Evolutionary conservation across 179 eudicot genomes (phyloP).

Genomic region (Spergularia azorica): DNA sequence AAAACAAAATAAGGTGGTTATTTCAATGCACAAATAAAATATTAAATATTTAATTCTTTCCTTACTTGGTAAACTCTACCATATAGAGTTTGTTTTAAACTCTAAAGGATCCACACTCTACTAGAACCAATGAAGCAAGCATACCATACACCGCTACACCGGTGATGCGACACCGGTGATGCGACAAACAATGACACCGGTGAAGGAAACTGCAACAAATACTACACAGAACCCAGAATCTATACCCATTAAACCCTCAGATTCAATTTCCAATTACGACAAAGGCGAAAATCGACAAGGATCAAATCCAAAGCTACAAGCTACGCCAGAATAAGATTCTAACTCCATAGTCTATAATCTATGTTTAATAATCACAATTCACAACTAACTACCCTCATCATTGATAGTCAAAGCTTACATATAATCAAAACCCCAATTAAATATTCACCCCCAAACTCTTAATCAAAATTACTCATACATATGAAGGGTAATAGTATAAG

Average conservation of each 20-base stretch:
- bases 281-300: not conserved
- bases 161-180: too few relatives aligned
- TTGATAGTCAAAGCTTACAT: not conserved
- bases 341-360: not conserved
- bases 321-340: conserved; percentile 7
- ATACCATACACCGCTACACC: not conserved
- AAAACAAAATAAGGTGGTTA: not conserved
- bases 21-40: too few relatives aligned
- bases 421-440: conserved; percentile 9
- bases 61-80: too few relatives aligned
- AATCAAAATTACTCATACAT: not conserved
- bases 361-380: not conserved
- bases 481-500: not conserved
- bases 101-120: too few relatives aligned
- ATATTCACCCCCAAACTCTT: conserved; percentile 1
- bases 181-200: too few relatives aligned
- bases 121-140: not conserved
- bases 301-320: conserved; percentile 13
- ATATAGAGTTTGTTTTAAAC: too few relatives aligned
- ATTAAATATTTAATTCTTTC: too few relatives aligned
- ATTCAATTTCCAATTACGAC: not conserved
- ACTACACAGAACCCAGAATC: not conserved
- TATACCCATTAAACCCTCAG: not conserved
- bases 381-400: conserved; percentile 9
- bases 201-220: not conserved